phyloP scores from a whole-genome alignment of 768 basidiomycete species.

The Rhodotorula toruloides region DNA sequence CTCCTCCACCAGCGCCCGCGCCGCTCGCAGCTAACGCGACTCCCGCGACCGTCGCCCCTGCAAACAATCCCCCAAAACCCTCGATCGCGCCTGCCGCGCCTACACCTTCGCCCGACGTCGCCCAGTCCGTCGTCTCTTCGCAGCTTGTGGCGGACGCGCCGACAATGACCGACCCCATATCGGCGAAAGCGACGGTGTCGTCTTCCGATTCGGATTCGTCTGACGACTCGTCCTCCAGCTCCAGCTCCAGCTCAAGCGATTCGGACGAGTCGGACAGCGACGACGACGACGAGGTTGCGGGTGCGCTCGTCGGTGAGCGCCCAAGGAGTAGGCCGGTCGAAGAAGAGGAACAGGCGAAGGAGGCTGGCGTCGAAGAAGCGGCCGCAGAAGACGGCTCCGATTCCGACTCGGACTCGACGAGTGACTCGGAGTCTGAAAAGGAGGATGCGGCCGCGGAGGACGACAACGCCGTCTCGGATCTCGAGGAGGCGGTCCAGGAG shows the following conservation, averaged over 20 bases:
- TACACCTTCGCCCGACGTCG: too few species aligned
- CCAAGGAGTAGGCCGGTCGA: conserved; percentile 45
- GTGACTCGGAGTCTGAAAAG: too few species aligned
- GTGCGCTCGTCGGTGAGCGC: conserved; percentile 42
- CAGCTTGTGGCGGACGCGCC: too few species aligned
- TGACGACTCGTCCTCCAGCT: not conserved
- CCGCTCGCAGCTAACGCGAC: not conserved
- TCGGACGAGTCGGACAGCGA: conserved; percentile 45
- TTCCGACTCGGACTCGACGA: too few species aligned
- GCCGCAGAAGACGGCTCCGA: not conserved
- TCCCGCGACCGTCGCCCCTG: not conserved
- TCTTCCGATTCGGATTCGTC: not conserved
- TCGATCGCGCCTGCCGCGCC: too few species aligned
- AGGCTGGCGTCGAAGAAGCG: not conserved
- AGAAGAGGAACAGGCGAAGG: not conserved
- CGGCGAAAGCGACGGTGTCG: not conserved
- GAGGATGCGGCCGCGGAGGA: too few species aligned
- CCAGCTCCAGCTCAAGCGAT: conserved; percentile 52
- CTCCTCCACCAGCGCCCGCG: conserved; percentile 35
- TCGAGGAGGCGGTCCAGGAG: not conserved
- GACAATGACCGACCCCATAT: too few species aligned
- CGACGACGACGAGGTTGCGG: conserved; percentile 44
- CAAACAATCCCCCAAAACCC: too few species aligned
- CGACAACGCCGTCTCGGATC: not conserved
- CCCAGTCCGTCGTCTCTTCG: too few species aligned